Evolutionary conservation across 1,139 yeast species (phyloP), one percentile per base, ranked within the genome.

Genomic region (Lodderomyces orthopsilosis): DNA sequence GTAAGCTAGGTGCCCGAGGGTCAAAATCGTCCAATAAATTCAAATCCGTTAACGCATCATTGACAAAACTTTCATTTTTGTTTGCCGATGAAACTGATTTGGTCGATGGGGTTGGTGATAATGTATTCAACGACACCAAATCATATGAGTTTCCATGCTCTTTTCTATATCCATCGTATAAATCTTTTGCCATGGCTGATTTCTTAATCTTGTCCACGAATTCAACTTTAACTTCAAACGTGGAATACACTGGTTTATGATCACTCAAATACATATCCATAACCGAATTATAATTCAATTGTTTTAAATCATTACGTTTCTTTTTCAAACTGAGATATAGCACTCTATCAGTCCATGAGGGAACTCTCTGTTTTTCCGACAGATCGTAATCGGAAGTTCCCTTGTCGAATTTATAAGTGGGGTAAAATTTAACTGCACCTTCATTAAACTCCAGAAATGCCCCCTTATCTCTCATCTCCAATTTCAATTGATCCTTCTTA

Each of bases 311-410:
- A n/a, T 68, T 66, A 32, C 86, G 83, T 37, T 77, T 72, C 8
- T 56, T 58, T 15, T 50, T 55, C 3, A 49, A 46, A 42, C 65
- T 58, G 48, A 57, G 49, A 57, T 75, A 86, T 42, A 90, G 73
- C 37, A 89, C 81, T 59, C 99, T 70, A 66, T 93, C 98, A 0
- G 98, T 93, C 98, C 98, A 93, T 0, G 98, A 90, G 1, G 98
- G 98, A 21, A 86, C 85, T 52, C 98, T 76, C 59, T 84, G 85
- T 61, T 93, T 93, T 53, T 93, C 98, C 13, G 95, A 85, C 0
- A 95, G 79, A 61, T 93, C 98, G 61, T 90, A 93, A 6, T 66
- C 67, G 41, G 80, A 79, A 0, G 96, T 88, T 3, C 95, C 95
- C 46, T 88, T 89, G 59, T 93, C 96, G 63, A 85, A 93, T 59